A percentile compares a stretch with the other conserved stretches of the same genome.
phyloP scores from a whole-genome alignment of 176 grass and related monocot genomes.

The Puya raimondii region DNA sequence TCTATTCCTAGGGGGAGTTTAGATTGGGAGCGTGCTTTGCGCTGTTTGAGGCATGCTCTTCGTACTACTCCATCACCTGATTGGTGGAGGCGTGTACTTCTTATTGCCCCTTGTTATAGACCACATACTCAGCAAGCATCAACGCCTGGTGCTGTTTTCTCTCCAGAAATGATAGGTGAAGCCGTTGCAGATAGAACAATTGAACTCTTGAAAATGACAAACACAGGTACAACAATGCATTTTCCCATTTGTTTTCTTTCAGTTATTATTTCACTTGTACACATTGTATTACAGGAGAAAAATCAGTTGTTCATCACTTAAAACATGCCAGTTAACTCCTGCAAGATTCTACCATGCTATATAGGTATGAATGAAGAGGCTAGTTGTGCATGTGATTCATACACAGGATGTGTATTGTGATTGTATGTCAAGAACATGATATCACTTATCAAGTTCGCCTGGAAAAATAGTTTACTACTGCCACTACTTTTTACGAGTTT shows the following conservation, averaged over 20 bases:
- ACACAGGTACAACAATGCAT: constrained; percentile 38
- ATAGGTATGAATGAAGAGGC: too few relatives aligned
- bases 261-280: not conserved
- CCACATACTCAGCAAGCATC: constrained; percentile 54
- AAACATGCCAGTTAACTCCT: too few relatives aligned
- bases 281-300: too few relatives aligned
- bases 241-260: constrained; percentile 7
- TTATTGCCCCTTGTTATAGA: constrained; percentile 95
- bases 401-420: too few relatives aligned
- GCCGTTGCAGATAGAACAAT: constrained; percentile 90
- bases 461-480: too few relatives aligned
- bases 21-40: constrained; percentile 93
- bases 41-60: constrained; percentile 94
- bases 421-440: too few relatives aligned
- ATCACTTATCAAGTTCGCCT: too few relatives aligned
- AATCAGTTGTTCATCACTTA: too few relatives aligned
- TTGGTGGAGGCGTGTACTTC: constrained; percentile 97
- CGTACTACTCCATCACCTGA: constrained; percentile 90
- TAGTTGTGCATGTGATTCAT: too few relatives aligned
- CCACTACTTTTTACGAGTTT: too few relatives aligned
- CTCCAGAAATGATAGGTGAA: constrained; percentile 94
- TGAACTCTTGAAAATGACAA: constrained; percentile 78
- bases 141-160: constrained; percentile 94
- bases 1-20: constrained; percentile 84
- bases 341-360: too few relatives aligned